A percentile compares a stretch with the other conserved stretches of the same genome.
Evolutionary conservation across 176 grass and related monocot genomes (phyloP).

Genomic region (Melocanna baccifera): DNA sequence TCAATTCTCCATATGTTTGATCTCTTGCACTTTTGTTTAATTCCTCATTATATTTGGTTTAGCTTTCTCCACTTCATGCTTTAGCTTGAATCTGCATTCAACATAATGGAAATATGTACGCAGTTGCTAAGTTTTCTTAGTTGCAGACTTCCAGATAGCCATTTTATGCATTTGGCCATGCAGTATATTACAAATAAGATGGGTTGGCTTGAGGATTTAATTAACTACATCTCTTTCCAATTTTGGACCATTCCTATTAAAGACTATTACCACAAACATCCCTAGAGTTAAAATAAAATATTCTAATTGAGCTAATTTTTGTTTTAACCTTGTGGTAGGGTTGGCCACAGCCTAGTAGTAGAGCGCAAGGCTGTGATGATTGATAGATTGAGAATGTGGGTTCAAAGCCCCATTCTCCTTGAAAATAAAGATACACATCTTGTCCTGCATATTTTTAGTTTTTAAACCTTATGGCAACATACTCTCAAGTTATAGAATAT

Average conservation of each 20-base stretch:
- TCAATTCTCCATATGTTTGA: slow-evolving; percentile 7
- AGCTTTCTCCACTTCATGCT: neutral
- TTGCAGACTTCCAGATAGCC: neutral
- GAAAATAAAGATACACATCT: too few species aligned
- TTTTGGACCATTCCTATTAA: neutral
- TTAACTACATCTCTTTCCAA: neutral
- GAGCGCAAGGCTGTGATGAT: neutral
- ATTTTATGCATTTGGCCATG: neutral
- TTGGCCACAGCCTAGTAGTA: neutral
- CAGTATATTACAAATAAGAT: neutral
- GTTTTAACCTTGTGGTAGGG: neutral
- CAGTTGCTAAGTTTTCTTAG: neutral
- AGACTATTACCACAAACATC: neutral
- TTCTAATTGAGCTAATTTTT: neutral
- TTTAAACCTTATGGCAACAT: too few species aligned
- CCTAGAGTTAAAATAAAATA: neutral
- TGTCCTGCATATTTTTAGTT: too few species aligned
- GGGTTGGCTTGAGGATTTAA: neutral
- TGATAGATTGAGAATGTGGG: neutral
- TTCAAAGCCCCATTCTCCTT: neutral
- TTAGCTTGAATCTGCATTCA: neutral
- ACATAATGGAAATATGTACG: neutral
- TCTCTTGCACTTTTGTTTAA: slow-evolving; percentile 4
- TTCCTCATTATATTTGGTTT: neutral
- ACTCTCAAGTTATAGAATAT: too few species aligned